Base-by-base conservation (phyloP, 2,329 filamentous ascomycete genomes). In the Zymoseptoria brevis region DNA sequence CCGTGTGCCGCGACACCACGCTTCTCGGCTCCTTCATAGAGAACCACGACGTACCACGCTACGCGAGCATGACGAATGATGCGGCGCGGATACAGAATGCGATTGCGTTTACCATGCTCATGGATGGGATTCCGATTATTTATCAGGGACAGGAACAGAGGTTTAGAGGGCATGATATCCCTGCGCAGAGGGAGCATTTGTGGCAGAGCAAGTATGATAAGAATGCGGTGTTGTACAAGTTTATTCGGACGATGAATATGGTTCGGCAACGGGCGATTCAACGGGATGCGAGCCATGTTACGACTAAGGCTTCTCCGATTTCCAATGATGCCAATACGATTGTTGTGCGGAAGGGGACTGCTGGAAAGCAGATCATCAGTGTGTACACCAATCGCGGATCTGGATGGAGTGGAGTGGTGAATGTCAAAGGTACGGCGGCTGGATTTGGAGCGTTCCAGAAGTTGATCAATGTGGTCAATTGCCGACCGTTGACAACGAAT, bases 131-230 rank as follows among this genome's bases (percentile, higher is more conserved):
- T 35, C 83, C 83, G 0, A 83, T 86, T 57, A 76, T 86, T 26
- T 87, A 87, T 71, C 80, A 85, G 64, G 84, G 84, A 24, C 81
- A 83, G 60, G 84, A 87, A 71, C 84, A 87, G 66, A 80, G 79
- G 55, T 83, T 79, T 67, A 68, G 72, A 1, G 68, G 67, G 11
- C 24, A 59, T 7, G 66, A 65, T 29, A 63, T 63, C 35, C 74
- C 74, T 0, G 60, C 58, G 19, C 75, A 75, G 54, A 68, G 75
- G 50, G 74, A 75, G 63, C 71, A 73, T 4, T 63, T 72, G 7
- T 76, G 74, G 74, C 58, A 67, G 8, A 64, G 66, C 1, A 62
- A 62, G 2, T 79, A 77, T 66, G 68, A 75, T 54, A 73, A 71
- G n/a, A 60, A 64, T 9, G 60, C 72, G 1, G 68, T 70, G 11